Percentiles rank a stretch among this genome's conserved stretches.
Evolutionary conservation across 2,329 filamentous ascomycete species (phyloP).

Genomic region (Scytalidium sp.): DNA sequence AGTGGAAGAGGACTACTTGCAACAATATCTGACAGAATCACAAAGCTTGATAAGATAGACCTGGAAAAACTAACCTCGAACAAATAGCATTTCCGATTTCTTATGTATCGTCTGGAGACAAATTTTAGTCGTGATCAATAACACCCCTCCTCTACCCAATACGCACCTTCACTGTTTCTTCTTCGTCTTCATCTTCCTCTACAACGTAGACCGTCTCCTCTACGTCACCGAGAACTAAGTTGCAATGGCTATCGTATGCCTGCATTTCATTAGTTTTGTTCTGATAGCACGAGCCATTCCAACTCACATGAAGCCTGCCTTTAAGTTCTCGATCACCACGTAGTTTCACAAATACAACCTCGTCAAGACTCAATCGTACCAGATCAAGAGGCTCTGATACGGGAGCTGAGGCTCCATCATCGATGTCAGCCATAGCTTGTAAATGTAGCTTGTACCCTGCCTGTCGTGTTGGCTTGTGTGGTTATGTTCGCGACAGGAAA

Average conservation of each 20-base stretch:
- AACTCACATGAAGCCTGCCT: conserved; percentile 84
- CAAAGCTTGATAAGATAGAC: not conserved
- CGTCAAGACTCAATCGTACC: conserved; percentile 89
- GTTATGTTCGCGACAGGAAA: not conserved
- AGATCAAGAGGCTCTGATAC: conserved; percentile 93
- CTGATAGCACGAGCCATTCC: conserved; percentile 1
- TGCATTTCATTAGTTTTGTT: conserved; percentile 35
- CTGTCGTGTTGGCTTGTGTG: conserved; percentile 1
- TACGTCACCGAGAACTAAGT: conserved; percentile 91
- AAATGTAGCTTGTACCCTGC: conserved; percentile 5
- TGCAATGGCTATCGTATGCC: conserved; percentile 99
- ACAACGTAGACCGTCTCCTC: conserved; percentile 96
- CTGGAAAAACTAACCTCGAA: conserved; percentile 67
- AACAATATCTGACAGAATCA: not conserved
- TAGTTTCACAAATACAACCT: conserved; percentile 96
- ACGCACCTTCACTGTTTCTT: conserved; percentile 74
- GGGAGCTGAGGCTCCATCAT: conserved; percentile 64
- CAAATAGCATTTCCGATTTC: conserved; percentile 98
- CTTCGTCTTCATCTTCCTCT: conserved; percentile 81
- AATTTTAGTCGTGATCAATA: too few relatives aligned
- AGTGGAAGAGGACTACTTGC: not conserved
- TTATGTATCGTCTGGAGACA: conserved; percentile 87
- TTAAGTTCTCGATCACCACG: conserved; percentile 94
- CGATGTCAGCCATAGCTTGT: conserved; percentile 74
- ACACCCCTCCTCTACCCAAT: too few relatives aligned